These are phyloP conservation scores for Chlorella ohadii DNA, from an alignment of 139 green algal genomes.

Conservation along the genomic window DNA sequence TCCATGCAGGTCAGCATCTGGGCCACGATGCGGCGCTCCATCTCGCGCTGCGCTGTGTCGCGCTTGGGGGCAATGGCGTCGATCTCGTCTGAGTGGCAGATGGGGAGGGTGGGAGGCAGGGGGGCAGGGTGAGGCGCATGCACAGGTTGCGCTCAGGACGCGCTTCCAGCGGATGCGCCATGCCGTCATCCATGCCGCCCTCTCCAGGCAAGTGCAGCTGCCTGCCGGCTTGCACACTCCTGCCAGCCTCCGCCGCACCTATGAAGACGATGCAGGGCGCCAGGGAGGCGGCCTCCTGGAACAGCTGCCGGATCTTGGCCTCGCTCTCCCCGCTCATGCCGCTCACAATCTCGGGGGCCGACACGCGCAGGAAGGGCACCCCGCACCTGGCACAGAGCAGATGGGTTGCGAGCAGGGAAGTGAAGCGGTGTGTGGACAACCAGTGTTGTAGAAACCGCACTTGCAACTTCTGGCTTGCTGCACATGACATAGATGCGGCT, in stretches of 20 bases:
- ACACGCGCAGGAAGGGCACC: slow-evolving; percentile 88
- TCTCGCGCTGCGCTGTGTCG: slow-evolving; percentile 55
- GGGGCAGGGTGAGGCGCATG: not conserved
- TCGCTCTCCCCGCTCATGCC: slow-evolving; percentile 86
- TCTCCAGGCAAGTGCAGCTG: too few relatives aligned
- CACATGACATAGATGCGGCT: too few relatives aligned
- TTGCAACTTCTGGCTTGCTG: too few relatives aligned
- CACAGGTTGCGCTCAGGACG: too few relatives aligned
- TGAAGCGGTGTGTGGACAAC: too few relatives aligned
- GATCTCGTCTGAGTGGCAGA: slow-evolving; percentile 56
- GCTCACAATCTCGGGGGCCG: slow-evolving; percentile 82
- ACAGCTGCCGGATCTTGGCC: slow-evolving; percentile 87
- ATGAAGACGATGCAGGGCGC: slow-evolving; percentile 94
- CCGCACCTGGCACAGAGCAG: slow-evolving; percentile 30
- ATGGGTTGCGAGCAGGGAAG: too few relatives aligned
- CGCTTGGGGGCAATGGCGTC: slow-evolving; percentile 67
- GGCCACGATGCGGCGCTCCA: slow-evolving; percentile 60
- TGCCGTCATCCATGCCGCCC: too few relatives aligned
- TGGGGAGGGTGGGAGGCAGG: not conserved
- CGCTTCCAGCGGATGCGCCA: too few relatives aligned
- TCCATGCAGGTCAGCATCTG: slow-evolving; percentile 62
- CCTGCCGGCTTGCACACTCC: not conserved
- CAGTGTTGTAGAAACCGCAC: too few relatives aligned
- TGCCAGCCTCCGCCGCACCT: slow-evolving; percentile 43
- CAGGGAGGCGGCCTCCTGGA: slow-evolving; percentile 77